Conservation (phyloP, 768 basidiomycete genomes). For the Tephrocybe rancida region DNA sequence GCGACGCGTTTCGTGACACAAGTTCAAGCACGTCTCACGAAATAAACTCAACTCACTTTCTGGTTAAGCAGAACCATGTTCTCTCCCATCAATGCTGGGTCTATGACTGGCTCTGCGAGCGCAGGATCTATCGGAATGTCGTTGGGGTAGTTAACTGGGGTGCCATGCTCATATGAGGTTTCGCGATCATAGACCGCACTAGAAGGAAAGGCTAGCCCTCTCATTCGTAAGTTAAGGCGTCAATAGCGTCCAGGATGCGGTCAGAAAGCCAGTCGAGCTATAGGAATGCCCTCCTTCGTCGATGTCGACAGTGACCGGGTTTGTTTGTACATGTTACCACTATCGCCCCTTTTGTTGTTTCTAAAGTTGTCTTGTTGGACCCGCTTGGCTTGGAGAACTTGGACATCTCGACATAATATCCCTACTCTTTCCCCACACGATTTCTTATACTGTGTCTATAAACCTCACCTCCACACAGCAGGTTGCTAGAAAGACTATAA, state of each 20-base stretch:
- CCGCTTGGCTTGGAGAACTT: neutral
- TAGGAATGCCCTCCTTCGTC: constrained; percentile 32
- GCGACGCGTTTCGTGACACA: constrained; percentile 61
- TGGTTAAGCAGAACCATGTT: constrained; percentile 20
- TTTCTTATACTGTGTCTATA: no score
- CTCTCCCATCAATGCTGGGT: constrained; percentile 48
- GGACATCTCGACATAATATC: neutral
- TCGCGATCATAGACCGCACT: constrained; percentile 53
- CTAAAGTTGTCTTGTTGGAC: neutral
- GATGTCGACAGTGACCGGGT: constrained; percentile 42
- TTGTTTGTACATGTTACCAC: constrained; percentile 40
- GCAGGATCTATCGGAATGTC: constrained; percentile 85
- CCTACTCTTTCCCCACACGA: no score
- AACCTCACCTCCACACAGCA: no score
- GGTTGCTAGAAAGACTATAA: no score
- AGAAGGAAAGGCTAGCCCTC: constrained; percentile 60
- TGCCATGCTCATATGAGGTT: constrained; percentile 59
- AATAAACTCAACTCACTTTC: constrained; percentile 39
- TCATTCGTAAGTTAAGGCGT: constrained; percentile 39
- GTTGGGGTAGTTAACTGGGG: constrained; percentile 58
- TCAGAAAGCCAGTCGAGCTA: constrained; percentile 13
- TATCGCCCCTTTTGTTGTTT: neutral
- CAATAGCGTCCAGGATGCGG: constrained; percentile 1
- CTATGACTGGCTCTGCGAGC: constrained; percentile 54
- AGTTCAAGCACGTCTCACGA: constrained; percentile 27